A percentile compares a stretch with the other conserved stretches of the same genome.
Evolutionary conservation across 805 yeast species (phyloP).

Genomic region (Saturnispora besseyi): DNA sequence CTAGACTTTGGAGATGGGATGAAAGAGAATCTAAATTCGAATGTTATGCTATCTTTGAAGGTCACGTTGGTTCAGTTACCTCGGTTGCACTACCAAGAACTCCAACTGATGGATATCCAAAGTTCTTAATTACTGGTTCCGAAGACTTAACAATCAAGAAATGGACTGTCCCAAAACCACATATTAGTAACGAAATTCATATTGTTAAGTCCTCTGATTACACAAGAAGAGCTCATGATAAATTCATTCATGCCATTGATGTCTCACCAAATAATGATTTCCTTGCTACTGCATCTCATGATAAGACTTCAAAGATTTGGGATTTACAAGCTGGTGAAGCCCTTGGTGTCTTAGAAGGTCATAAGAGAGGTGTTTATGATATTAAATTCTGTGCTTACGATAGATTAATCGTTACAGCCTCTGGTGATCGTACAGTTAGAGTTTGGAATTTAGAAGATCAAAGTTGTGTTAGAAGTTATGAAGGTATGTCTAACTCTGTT

Average conservation of each 20-base stretch:
- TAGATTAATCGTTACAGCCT: constrained; percentile 67
- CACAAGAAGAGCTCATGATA: constrained; percentile 94
- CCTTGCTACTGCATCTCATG: constrained; percentile 92
- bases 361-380: constrained; percentile 93
- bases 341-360: constrained; percentile 78
- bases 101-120: constrained; percentile 39
- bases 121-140: constrained; percentile 71
- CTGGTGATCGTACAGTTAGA: constrained; percentile 82
- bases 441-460: constrained; percentile 81
- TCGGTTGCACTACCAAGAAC: constrained; percentile 69
- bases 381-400: constrained; percentile 75
- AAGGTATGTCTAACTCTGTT: constrained; percentile 90
- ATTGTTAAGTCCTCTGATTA: constrained; percentile 59
- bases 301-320: constrained; percentile 88
- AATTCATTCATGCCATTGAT: constrained; percentile 85
- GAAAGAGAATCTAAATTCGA: constrained; percentile 32
- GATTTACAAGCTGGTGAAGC: constrained; percentile 78
- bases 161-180: constrained; percentile 63
- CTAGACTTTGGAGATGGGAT: constrained; percentile 70
- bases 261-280: constrained; percentile 83
- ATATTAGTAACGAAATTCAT: constrained; percentile 7
- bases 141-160: constrained; percentile 78
- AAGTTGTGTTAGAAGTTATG: constrained; percentile 72
- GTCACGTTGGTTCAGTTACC: constrained; percentile 82
- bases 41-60: constrained; percentile 57